Base-by-base conservation (phyloP, 495 filamentous ascomycete genomes). In the Chaetomium fimeti region DNA sequence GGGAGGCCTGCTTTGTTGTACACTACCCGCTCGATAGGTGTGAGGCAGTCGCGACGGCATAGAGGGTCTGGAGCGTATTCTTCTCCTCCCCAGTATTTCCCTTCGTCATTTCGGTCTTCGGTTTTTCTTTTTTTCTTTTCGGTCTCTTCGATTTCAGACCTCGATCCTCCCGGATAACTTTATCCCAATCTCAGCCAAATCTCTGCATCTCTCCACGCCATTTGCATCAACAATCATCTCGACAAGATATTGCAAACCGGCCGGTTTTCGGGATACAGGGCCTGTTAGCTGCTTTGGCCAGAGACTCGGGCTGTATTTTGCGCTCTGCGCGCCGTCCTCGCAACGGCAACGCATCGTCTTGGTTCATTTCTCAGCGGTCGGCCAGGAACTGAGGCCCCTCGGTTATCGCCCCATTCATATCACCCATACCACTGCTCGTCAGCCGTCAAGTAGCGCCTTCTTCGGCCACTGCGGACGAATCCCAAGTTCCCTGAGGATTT, bases 21-120 rank as follows among this genome's bases (percentile, higher is more conserved):
- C 73, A 75, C 68, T 75, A 75, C 67, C 64, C 68, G 66, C 72
- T 72, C 72, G 72, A 69, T 71, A 57, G 67, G 58, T 64, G 53
- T 36, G 56, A 32, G 59, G 56, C 38, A 52, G 63, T 66, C 48
- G 66, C 63, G 42, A 54, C 63, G 59, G 61, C 68, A 70, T 71
- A 74, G 69, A 71, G 55, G 45, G 55, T 59, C 36, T 25, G 55
- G 56, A 54, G 54, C 55, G 32, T 64, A 40, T 58, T 57, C 61
- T 67, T 48, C 59, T 61, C 29, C 53, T 42, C 45, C 47, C 63
- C 54, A n/a, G 32, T 16, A 9, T 52, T 18, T 18, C 24, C 16
- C 3, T 52, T 24, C 25, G 48, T 60, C 57, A 42, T 40, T 25
- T 51, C 59, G 47, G 32, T 18, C 42, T 28, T 52, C 29, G 15